Evolutionary conservation across 345 rosid species (phyloP), one percentile per base, ranked within the genome.

Genomic region (Odontarrhena argentea): DNA sequence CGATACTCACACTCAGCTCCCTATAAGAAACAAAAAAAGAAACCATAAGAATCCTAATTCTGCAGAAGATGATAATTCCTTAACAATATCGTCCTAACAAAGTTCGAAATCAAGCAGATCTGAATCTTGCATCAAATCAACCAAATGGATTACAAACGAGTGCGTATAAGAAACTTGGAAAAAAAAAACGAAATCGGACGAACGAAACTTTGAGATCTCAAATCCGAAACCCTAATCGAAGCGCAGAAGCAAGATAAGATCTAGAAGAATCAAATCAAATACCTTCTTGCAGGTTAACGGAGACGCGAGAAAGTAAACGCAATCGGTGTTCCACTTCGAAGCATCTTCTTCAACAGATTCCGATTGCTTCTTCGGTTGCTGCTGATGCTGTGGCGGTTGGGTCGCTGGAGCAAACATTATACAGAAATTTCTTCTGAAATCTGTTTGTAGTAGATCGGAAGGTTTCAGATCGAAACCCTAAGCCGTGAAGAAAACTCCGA

Each of bases 281-380:
- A 93, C 98, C 98, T 93, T 93, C 80, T 90, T 90, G 92, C 98
- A 93, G 74, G 97, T 90, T 70, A 88, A 77, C 78, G 98, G 98
- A 48, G 97, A 90, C 12, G 97, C 96, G 30, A 92, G 95, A 65
- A 92, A 92, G 78, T 90, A 90, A 75, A 93, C 96, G 68, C 97
- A 93, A 83, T 90, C 98, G 44, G 98, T 92, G 68, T 89, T 89
- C 78, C 92, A 76, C 74, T 92, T 92, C 76, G 89, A 77, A 46
- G 92, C 95, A 61, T 89, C 98, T 46, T 89, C 96, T 51, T 82
- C 96, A 28, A 67, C 13, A 9, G 69, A 26, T 6, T 77, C 60
- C 59, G 77, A 55, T 9, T 76, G 77, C 28, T 66, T 74, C 59
- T 64, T 32, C 36, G 22, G 79, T 4, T 76, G 70, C 55, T 61